phyloP scores from a whole-genome alignment of 1,139 yeast species.

The Yamadazyma dushanensis region DNA sequence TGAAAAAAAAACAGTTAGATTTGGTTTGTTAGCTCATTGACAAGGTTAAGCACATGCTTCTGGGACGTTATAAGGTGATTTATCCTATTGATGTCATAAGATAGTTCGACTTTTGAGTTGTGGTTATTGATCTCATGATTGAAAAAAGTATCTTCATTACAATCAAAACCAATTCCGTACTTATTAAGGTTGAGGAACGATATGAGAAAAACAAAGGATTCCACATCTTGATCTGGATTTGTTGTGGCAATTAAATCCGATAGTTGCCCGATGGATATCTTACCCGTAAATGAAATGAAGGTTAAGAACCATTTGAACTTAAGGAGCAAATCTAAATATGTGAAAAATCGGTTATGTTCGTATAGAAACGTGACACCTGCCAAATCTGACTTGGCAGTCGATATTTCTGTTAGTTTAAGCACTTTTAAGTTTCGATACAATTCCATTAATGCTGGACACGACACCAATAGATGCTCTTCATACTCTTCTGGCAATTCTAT shows the following conservation, averaged over 20 bases:
- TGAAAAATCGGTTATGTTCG: slow-evolving; percentile 4
- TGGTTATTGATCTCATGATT: slow-evolving; percentile 7
- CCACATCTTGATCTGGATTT: slow-evolving; percentile 9
- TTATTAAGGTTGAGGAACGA: slow-evolving; percentile 11
- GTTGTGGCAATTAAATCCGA: slow-evolving; percentile 3
- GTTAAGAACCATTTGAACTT: slow-evolving; percentile 16
- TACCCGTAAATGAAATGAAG: slow-evolving; percentile 14
- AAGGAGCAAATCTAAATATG: slow-evolving; percentile 11
- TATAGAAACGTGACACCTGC: slow-evolving; percentile 2
- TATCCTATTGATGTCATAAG: slow-evolving; percentile 2
- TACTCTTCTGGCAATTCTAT: slow-evolving; percentile 8
- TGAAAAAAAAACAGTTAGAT: too few species aligned
- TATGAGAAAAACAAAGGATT: slow-evolving; percentile 13
- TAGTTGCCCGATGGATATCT: slow-evolving; percentile 11
- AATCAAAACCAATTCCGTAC: slow-evolving; percentile 17
- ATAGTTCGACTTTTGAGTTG: neutral
- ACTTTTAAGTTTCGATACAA: slow-evolving; percentile 5
- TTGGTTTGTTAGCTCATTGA: slow-evolving; percentile 6
- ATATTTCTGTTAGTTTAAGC: slow-evolving; percentile 4
- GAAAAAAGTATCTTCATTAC: slow-evolving; percentile 10
- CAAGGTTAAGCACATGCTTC: slow-evolving; percentile 1
- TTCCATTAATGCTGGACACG: slow-evolving; percentile 4
- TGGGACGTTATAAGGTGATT: slow-evolving; percentile 2
- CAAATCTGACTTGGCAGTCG: slow-evolving; percentile 4
- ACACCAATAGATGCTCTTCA: slow-evolving; percentile 2